Evolutionary conservation across 2,329 filamentous ascomycete genomes (phyloP).

Genomic region (Fusarium falciforme): DNA sequence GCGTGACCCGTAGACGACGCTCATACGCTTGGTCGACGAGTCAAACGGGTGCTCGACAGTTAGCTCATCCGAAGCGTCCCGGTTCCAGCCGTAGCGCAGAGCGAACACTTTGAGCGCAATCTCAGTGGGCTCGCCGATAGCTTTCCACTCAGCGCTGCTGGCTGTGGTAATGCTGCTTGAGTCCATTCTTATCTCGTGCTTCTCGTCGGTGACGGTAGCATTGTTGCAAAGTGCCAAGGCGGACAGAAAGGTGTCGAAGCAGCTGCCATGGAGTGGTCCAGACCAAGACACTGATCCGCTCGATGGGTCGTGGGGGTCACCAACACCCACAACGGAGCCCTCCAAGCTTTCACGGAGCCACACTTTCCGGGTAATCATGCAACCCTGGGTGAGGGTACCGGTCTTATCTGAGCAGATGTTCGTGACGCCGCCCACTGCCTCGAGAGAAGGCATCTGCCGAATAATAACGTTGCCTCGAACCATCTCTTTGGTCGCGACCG

Average conservation of each 20-base stretch:
- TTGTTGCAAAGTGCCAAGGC: conserved; percentile 73
- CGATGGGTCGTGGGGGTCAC: conserved; percentile 70
- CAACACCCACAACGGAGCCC: conserved; percentile 65
- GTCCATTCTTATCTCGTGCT: conserved; percentile 59
- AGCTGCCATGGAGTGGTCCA: conserved; percentile 52
- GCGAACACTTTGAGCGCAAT: conserved; percentile 80
- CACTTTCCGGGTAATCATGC: conserved; percentile 74
- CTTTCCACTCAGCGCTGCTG: conserved; percentile 63
- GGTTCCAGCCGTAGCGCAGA: conserved; percentile 72
- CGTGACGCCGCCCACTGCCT: conserved; percentile 75
- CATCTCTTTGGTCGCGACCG: conserved; percentile 74
- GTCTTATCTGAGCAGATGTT: conserved; percentile 79
- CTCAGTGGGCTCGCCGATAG: conserved; percentile 76
- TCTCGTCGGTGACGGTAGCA: conserved; percentile 60
- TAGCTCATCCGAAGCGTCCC: conserved; percentile 56
- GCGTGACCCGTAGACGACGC: conserved; percentile 68
- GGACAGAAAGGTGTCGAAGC: conserved; percentile 60
- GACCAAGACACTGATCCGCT: conserved; percentile 63
- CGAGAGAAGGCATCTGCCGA: conserved; percentile 72
- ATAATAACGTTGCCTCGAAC: conserved; percentile 73
- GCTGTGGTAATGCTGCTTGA: conserved; percentile 59
- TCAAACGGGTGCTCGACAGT: conserved; percentile 79
- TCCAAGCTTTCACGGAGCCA: conserved; percentile 68
- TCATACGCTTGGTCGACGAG: conserved; percentile 80
- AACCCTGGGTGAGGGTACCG: conserved; percentile 73